phyloP scores from a whole-genome alignment of 2,329 filamentous ascomycete genomes.

The Neonectria coccinea region DNA sequence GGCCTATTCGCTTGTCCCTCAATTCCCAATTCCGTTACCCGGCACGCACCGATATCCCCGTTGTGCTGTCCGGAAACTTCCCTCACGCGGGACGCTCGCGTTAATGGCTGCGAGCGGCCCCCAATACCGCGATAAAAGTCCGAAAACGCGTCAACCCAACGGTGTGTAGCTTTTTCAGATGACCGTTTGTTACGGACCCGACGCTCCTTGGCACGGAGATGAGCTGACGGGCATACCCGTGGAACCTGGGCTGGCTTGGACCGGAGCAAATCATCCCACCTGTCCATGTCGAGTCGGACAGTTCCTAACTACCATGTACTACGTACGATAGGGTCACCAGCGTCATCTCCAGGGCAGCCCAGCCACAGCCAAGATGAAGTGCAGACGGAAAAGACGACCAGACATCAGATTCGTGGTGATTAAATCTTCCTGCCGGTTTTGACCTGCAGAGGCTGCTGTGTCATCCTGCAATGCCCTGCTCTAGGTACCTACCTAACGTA shows the following conservation, averaged over 20 bases:
- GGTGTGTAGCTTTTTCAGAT: not conserved
- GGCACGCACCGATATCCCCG: not conserved
- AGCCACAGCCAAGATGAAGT: not conserved
- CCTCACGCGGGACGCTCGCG: not conserved
- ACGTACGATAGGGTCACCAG: too few species aligned
- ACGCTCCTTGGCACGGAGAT: not conserved
- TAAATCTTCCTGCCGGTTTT: not conserved
- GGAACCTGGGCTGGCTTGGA: not conserved
- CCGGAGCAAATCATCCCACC: not conserved
- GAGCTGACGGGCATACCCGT: not conserved
- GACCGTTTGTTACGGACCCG: not conserved
- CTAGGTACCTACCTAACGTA: too few species aligned
- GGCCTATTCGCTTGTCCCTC: not conserved
- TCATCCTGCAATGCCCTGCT: not conserved
- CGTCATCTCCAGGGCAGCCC: too few species aligned
- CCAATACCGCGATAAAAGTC: not conserved
- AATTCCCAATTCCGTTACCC: not conserved
- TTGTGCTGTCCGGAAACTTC: not conserved
- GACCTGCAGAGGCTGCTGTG: not conserved
- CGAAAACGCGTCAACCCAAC: not conserved
- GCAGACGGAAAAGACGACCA: not conserved
- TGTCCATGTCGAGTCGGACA: not conserved
- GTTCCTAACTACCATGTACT: too few species aligned
- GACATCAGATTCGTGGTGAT: not conserved
- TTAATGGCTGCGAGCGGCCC: not conserved